Evolutionary conservation across 805 yeast species (phyloP), one percentile per base, ranked within the genome.

Genomic region (Yamadazyma takamatsuzukensis): DNA sequence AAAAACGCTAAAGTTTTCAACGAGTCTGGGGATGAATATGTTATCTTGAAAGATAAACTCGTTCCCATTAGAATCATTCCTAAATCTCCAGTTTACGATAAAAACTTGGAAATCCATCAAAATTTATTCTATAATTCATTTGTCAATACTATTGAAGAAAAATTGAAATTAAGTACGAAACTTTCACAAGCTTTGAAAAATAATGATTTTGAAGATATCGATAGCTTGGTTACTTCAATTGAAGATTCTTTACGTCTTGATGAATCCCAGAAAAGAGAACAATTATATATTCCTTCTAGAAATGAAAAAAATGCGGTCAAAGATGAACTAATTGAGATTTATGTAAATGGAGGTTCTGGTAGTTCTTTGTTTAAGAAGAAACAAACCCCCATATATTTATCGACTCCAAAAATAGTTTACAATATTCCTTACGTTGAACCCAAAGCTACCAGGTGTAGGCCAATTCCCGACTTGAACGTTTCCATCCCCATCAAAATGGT

Each of bases 21-120:
- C 39, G 47, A 58, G 16, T 37, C 34, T 18, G 68, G 68, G 41
- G 68, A 64, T 35, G 71, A 65, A 44, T 64, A 53, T 39, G 54
- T 63, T 17, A 62, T 64, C 19, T 48, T 64, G 29, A 62, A 61
- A 40, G 64, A 63, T 32, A 24, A 37, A 5, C 43, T 15, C 8
- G 5, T 5, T 9, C 39, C 25, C 37, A 15, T 62, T 3, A 48
- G 69, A 25, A 48, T 63, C 9, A 36, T 62, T 6, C 50, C 53
- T 29, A 34, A 26, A 2, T 19, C 24, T 9, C 9, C 26, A 4
- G 28, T 33, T 2, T 44, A 46, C 5, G 43, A 39, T 17, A 23
- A 36, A 39, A 44, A 40, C 17, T 15, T 30, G 18, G 29, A 28
- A n/a, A 36, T 46, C 16, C 53, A 47, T 18, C 51, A 43, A 25